phyloP scores from a whole-genome alignment of 257 asterid genomes.

The Plantago elongata region DNA sequence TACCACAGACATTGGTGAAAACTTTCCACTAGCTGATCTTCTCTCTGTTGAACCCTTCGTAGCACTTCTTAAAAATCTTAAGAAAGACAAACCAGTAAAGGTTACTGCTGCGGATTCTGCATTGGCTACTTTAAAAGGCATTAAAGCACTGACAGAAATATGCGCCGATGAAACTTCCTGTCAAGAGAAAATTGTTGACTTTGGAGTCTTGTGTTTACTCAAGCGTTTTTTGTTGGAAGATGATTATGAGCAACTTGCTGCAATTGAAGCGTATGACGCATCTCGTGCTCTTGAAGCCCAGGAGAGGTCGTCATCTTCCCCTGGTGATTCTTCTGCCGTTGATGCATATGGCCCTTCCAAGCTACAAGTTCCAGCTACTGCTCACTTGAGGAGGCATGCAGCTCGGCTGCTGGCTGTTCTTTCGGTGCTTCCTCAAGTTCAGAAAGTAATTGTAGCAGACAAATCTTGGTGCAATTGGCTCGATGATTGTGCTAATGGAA shows the following conservation, averaged over 20 bases:
- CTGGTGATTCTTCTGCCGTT: constrained; percentile 45
- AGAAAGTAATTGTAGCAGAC: constrained; percentile 64
- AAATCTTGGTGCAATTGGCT: constrained; percentile 79
- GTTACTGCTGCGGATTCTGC: constrained; percentile 92
- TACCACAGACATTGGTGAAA: constrained; percentile 55
- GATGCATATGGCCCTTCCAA: constrained; percentile 51
- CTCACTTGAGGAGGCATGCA: constrained; percentile 95
- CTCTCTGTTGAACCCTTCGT: constrained; percentile 83
- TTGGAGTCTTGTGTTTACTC: constrained; percentile 70
- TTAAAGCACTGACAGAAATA: constrained; percentile 84
- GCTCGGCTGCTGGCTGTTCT: constrained; percentile 82
- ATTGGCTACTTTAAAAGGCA: constrained; percentile 83
- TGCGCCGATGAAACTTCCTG: constrained; percentile 75
- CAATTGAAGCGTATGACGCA: constrained; percentile 97
- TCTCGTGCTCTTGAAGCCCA: constrained; percentile 71
- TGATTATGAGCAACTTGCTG: constrained; percentile 96
- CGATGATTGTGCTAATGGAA: constrained; percentile 84
- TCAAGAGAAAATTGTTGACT: constrained; percentile 59
- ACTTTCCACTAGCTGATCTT: constrained; percentile 74
- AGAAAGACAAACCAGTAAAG: constrained; percentile 69
- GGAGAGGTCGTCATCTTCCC: constrained; percentile 42
- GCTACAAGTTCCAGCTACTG: constrained; percentile 85
- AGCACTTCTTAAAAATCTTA: constrained; percentile 60
- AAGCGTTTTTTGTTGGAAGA: constrained; percentile 85
- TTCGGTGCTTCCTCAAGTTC: constrained; percentile 75